Conservation (phyloP, 345 rosid genomes). For the Laguncularia racemosa region DNA sequence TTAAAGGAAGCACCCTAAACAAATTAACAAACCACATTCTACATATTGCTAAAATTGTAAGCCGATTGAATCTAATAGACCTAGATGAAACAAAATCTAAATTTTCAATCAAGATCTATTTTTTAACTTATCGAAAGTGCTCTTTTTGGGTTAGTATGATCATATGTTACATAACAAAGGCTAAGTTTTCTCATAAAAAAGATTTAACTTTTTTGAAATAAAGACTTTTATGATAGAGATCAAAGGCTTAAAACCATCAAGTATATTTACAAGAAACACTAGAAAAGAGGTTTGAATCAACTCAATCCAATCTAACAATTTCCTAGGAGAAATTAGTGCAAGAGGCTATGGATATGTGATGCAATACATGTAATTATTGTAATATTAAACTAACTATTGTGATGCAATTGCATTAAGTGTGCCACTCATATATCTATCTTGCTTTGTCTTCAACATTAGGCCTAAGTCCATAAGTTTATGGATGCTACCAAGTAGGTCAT, state of each 20-base stretch:
- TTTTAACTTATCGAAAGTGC: constrained; percentile 57
- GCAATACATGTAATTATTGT: too few species aligned
- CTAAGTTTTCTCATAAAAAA: constrained; percentile 81
- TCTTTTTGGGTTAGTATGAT: constrained; percentile 50
- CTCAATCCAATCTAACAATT: too few species aligned
- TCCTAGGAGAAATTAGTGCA: too few species aligned
- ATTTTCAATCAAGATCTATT: constrained; percentile 65
- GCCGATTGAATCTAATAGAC: constrained; percentile 57
- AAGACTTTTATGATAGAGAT: constrained; percentile 74
- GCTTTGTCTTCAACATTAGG: too few species aligned
- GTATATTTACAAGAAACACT: constrained; percentile 45
- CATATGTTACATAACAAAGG: constrained; percentile 77
- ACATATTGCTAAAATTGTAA: constrained; percentile 69
- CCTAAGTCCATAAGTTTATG: too few species aligned
- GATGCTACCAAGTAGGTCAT: too few species aligned
- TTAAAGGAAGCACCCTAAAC: constrained; percentile 69
- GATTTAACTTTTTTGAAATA: constrained; percentile 56
- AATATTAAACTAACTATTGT: too few species aligned
- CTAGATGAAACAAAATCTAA: constrained; percentile 61
- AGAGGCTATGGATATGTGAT: too few species aligned
- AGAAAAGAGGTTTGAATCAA: constrained; percentile 66
- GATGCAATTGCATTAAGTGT: too few species aligned
- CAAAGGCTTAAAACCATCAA: constrained; percentile 75
- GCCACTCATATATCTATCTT: too few species aligned
- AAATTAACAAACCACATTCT: constrained; percentile 81